A percentile compares a stretch with the other conserved stretches of the same genome.
Evolutionary conservation across 2,329 filamentous ascomycete genomes (phyloP).

Genomic region (Fusarium sp.): DNA sequence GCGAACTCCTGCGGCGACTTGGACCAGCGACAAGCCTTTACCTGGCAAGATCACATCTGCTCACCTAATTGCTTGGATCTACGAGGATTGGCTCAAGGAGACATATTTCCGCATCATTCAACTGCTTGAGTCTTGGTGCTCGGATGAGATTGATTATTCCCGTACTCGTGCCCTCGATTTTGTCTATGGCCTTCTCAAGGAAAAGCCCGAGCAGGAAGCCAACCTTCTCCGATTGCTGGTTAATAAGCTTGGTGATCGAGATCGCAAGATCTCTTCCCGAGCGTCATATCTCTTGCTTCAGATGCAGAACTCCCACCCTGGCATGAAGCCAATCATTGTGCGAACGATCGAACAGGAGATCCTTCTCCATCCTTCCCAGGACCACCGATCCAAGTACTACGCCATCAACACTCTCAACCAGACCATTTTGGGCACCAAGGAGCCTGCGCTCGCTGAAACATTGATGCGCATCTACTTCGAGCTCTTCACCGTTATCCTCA

Average conservation of each 20-base stretch:
- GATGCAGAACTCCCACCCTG: constrained; percentile 86
- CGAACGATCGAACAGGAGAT: constrained; percentile 88
- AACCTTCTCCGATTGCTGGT: constrained; percentile 91
- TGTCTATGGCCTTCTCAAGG: constrained; percentile 89
- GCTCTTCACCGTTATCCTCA: constrained; percentile 85
- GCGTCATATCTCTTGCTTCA: constrained; percentile 95
- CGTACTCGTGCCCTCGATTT: constrained; percentile 89
- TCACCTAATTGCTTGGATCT: constrained; percentile 89
- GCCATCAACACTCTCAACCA: constrained; percentile 97
- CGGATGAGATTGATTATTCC: constrained; percentile 95
- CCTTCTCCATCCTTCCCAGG: constrained; percentile 88
- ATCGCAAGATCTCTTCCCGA: constrained; percentile 94
- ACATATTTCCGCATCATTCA: constrained; percentile 95
- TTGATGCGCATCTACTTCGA: constrained; percentile 93
- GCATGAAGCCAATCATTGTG: constrained; percentile 93
- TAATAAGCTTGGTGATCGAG: constrained; percentile 95
- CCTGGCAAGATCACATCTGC: constrained; percentile 79
- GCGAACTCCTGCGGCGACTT: constrained; percentile 65
- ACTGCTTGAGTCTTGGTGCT: constrained; percentile 91
- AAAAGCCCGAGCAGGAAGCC: constrained; percentile 97
- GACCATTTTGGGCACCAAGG: constrained; percentile 88
- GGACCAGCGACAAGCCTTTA: constrained; percentile 76
- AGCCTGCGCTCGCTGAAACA: constrained; percentile 82
- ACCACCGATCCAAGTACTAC: constrained; percentile 91
- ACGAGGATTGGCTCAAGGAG: constrained; percentile 94